Evolutionary conservation across 257 asterid genomes (phyloP), one percentile per base, ranked within the genome.

Genomic region (Nyctanthes arbortristis): DNA sequence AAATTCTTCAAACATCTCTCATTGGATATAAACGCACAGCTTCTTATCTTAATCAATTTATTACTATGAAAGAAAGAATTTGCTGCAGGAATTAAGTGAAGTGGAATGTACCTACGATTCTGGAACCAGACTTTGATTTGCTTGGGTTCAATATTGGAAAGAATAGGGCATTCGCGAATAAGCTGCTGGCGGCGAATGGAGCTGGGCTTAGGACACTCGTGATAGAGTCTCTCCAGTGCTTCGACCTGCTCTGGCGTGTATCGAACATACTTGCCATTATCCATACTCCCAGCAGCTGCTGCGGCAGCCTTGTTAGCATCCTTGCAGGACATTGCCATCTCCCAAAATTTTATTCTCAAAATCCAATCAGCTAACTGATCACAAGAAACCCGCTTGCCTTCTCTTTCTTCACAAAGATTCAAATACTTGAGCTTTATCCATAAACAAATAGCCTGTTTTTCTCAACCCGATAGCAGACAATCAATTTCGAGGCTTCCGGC

Each of bases 121-220:
- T 91, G 97, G 69, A 91, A 91, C 97, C 97, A 91, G 35, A 90
- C 97, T 86, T 90, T 90, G 90, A 90, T 90, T 79, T 90, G 97
- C 73, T 86, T 90, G 37, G 96, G 92, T 67, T 91, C 97, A 67
- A 91, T 91, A 79, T 88, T 67, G 65, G 88, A 88, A 59, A 91
- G 86, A 68, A 91, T 91, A 7, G 94, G 96, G 63, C 94, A 86
- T 52, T 91, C 97, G 5, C 97, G 87, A 68, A 91, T 91, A 32
- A 91, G 88, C 78, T 91, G 97, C 82, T 91, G 97, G 18, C 97
- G 87, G 63, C 97, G 94, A 65, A 88, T 78, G 7, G 97, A 91
- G 76, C 89, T 88, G 24, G 97, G 97, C 73, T 91, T 91, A 33
- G 97, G 97, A 47, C 97, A 91, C 40, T 91, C 97, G 59, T 91